Conservation (phyloP, 352 stramenopile genomes). For the Phytophthora cactorum region DNA sequence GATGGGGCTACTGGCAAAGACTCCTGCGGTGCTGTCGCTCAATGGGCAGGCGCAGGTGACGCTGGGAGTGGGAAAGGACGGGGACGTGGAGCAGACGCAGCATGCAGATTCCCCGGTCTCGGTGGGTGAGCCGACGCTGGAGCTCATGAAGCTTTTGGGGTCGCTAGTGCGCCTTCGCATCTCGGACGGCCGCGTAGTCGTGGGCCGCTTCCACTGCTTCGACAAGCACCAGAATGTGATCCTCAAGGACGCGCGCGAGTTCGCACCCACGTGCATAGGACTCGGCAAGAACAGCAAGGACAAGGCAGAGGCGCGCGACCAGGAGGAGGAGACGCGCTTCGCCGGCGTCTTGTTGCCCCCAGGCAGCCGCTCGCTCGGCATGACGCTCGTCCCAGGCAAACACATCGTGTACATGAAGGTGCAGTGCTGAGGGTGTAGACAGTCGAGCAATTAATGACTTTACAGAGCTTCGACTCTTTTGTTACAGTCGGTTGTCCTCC, state of each 20-base stretch:
- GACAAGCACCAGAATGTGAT: slow-evolving; percentile 88
- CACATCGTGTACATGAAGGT: slow-evolving; percentile 84
- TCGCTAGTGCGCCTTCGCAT: slow-evolving; percentile 67
- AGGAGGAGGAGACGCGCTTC: slow-evolving; percentile 50
- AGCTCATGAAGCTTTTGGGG: slow-evolving; percentile 69
- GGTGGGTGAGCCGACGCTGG: slow-evolving; percentile 55
- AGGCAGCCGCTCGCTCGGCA: slow-evolving; percentile 62
- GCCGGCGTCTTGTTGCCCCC: slow-evolving; percentile 26
- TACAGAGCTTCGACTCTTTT: not conserved
- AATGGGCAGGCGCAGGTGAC: slow-evolving; percentile 64
- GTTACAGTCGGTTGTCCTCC: slow-evolving; percentile 50
- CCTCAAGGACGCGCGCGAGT: slow-evolving; percentile 73
- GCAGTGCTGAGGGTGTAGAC: slow-evolving; percentile 26
- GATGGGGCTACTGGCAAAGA: slow-evolving; percentile 33
- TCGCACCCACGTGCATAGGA: slow-evolving; percentile 38
- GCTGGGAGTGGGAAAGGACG: slow-evolving; percentile 22
- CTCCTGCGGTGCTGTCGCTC: slow-evolving; percentile 61
- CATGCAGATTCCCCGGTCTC: slow-evolving; percentile 15
- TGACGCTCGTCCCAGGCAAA: slow-evolving; percentile 80
- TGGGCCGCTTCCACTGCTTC: slow-evolving; percentile 79
- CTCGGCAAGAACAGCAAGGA: slow-evolving; percentile 38
- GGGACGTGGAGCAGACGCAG: slow-evolving; percentile 20
- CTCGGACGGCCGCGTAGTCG: slow-evolving; percentile 69
- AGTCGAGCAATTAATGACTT: not conserved
- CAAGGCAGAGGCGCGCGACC: slow-evolving; percentile 36